Conservation (phyloP, 306 rosid species). For the Cercis canadensis region DNA sequence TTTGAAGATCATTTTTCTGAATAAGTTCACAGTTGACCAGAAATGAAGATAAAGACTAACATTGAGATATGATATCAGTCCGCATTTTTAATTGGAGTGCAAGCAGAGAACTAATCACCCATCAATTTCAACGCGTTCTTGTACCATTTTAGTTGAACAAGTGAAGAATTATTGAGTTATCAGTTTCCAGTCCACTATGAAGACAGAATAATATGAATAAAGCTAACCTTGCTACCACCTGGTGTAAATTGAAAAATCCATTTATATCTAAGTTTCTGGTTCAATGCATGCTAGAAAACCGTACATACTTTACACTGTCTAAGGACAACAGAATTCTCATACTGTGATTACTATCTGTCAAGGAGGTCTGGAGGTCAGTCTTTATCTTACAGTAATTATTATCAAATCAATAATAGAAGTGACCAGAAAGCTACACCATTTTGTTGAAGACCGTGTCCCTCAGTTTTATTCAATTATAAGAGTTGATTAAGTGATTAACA, state of each 20-base stretch:
- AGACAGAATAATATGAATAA: background rate
- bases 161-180: background rate
- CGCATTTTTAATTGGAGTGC: background rate
- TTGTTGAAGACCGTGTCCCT: background rate
- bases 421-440: background rate
- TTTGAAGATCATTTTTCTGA: conserved; percentile 3
- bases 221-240: conserved; percentile 6
- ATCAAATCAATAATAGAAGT: background rate
- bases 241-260: no score
- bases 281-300: conserved; percentile 1
- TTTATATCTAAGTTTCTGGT: background rate
- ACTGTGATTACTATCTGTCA: background rate
- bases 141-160: background rate
- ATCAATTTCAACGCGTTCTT: conserved; percentile 13
- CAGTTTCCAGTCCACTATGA: conserved; percentile 4
- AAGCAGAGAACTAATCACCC: conserved; percentile 6
- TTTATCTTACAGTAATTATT: background rate
- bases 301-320: background rate
- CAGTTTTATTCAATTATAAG: background rate
- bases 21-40: background rate
- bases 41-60: background rate
- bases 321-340: background rate
- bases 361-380: background rate
- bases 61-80: background rate
- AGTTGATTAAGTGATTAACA: background rate